Evolutionary conservation across 2,329 filamentous ascomycete genomes (phyloP).

Genomic region (Magnaporthiopsis incrustans): DNA sequence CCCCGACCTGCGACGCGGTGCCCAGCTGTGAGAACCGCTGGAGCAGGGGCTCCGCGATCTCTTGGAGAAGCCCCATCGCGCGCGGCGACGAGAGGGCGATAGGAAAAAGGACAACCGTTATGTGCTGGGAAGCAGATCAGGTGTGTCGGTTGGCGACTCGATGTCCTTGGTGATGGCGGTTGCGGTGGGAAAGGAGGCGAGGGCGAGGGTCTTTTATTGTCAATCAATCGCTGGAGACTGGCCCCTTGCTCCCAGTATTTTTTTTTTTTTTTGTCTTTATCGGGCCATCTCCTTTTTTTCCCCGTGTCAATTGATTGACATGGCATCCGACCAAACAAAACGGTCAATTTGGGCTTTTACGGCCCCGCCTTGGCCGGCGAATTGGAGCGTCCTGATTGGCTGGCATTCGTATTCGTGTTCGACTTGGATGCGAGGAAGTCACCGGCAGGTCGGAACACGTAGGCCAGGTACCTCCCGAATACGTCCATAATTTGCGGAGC

Average conservation of each 20-base stretch:
- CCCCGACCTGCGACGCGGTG: constrained; percentile 37
- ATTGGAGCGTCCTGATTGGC: background rate
- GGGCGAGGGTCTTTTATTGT: background rate
- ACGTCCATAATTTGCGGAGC: background rate
- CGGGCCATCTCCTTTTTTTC: background rate
- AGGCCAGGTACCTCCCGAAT: background rate
- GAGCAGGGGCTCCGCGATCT: constrained; percentile 40
- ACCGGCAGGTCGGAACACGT: background rate
- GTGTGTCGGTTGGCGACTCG: background rate
- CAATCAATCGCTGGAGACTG: background rate
- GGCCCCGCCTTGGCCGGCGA: too few relatives aligned
- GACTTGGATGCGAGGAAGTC: background rate
- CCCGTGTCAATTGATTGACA: background rate
- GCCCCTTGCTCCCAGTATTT: background rate
- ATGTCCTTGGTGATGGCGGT: background rate
- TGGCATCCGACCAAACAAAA: background rate
- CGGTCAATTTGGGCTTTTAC: background rate
- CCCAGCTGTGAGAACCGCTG: constrained; percentile 42
- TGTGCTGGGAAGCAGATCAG: background rate
- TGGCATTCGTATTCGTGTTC: background rate
- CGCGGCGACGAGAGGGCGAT: background rate
- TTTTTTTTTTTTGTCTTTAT: background rate
- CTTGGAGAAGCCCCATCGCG: constrained; percentile 48
- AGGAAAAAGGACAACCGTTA: background rate
- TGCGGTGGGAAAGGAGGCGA: background rate